These are phyloP conservation scores for Trypanosomatidae sp. DNA, from an alignment of 208 protist genomes.

Conservation along the genomic window DNA sequence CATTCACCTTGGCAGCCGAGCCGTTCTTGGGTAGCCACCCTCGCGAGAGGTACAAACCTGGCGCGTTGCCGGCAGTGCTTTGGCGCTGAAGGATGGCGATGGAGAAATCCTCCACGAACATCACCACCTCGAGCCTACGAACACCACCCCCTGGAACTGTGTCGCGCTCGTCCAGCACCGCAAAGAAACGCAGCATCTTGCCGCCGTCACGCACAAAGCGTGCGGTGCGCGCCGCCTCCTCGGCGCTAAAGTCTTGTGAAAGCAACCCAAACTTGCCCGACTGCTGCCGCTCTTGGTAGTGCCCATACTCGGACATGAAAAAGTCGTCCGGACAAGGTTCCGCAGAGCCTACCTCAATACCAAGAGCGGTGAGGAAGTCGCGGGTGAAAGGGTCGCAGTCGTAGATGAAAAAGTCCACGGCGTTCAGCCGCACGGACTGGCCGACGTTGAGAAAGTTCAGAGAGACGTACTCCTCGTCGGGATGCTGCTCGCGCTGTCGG, in stretches of 20 bases:
- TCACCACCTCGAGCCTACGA: constrained; percentile 91
- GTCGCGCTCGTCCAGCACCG: constrained; percentile 74
- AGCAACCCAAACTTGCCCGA: constrained; percentile 57
- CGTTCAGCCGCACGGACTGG: constrained; percentile 88
- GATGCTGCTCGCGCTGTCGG: constrained; percentile 76
- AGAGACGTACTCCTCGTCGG: constrained; percentile 81
- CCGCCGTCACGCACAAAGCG: constrained; percentile 94
- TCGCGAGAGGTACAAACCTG: constrained; percentile 85
- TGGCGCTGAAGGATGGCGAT: constrained; percentile 93
- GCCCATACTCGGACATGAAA: constrained; percentile 66
- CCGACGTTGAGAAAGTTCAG: constrained; percentile 94
- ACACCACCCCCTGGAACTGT: constrained; percentile 61
- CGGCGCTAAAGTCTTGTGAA: constrained; percentile 55
- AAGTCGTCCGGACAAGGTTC: constrained; percentile 61
- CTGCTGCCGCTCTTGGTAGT: constrained; percentile 46
- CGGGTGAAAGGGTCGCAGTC: constrained; percentile 94
- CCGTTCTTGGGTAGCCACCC: constrained; percentile 78
- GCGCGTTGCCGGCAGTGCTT: constrained; percentile 87
- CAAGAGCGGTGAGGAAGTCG: constrained; percentile 84
- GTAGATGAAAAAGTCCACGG: constrained; percentile 91
- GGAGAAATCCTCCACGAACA: constrained; percentile 95
- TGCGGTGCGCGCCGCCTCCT: constrained; percentile 70
- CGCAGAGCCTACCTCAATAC: constrained; percentile 57
- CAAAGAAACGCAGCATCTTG: constrained; percentile 95
- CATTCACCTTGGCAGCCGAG: constrained; percentile 67